Conservation (phyloP, 495 filamentous ascomycete species). For the Podospora appendiculata region DNA sequence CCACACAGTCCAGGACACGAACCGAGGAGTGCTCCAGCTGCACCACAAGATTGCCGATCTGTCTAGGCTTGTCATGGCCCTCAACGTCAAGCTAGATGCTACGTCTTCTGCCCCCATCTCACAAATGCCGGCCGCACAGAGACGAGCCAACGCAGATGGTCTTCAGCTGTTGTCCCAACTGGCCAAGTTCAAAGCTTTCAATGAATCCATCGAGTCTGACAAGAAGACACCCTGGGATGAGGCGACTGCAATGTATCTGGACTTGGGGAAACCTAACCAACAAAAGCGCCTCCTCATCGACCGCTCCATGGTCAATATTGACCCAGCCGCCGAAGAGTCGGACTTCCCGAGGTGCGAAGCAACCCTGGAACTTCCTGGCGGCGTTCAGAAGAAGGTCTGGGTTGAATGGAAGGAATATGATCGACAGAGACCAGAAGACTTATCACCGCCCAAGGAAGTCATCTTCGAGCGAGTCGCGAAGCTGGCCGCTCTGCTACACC, state of each 20-base stretch:
- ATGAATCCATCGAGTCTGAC: slow-evolving; percentile 31
- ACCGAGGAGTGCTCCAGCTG: slow-evolving; percentile 35
- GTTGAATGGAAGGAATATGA: slow-evolving; percentile 43
- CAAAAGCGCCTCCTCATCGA: slow-evolving; percentile 24
- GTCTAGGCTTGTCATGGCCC: slow-evolving; percentile 31
- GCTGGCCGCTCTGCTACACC: slow-evolving; percentile 32
- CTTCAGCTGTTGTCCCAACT: slow-evolving; percentile 31
- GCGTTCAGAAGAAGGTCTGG: slow-evolving; percentile 28
- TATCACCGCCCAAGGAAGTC: slow-evolving; percentile 22
- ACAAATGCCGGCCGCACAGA: slow-evolving; percentile 20
- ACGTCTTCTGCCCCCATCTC: slow-evolving; percentile 5
- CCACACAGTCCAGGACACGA: slow-evolving; percentile 37
- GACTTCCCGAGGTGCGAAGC: slow-evolving; percentile 30
- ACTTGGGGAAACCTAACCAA: slow-evolving; percentile 20
- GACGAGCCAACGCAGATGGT: slow-evolving; percentile 23
- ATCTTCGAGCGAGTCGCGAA: slow-evolving; percentile 30
- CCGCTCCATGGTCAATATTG: slow-evolving; percentile 21
- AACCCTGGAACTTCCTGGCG: slow-evolving; percentile 15
- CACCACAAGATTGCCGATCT: slow-evolving; percentile 34
- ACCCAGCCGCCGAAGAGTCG: slow-evolving; percentile 16
- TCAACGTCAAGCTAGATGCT: slow-evolving; percentile 25
- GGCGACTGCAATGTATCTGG: slow-evolving; percentile 22
- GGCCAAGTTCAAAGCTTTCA: slow-evolving; percentile 43
- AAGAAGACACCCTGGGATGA: slow-evolving; percentile 20
- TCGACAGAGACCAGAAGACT: slow-evolving; percentile 20